Base-by-base conservation (phyloP, 306 rosid species). In the Astragalus membranaceus region DNA sequence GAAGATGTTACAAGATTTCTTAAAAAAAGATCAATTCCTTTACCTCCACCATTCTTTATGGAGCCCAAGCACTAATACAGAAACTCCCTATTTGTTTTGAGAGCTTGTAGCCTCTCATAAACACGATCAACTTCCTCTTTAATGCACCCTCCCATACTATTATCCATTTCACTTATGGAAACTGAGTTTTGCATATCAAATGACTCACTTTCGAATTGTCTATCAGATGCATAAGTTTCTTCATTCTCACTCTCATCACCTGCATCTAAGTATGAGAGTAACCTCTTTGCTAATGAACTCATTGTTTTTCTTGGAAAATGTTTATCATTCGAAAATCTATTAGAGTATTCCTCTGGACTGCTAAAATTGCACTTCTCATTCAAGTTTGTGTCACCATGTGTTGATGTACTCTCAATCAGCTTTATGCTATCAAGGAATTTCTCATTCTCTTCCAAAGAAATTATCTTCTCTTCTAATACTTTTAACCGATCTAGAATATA, bases 101-200 rank as follows among this genome's bases (percentile, higher is more conserved):
- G 92, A 69, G 92, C 92, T 75, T 90, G 90, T 35, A 88, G 56
- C 69, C 94, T 90, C n/a, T n/a, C n/a, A n/a, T n/a, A 88, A 51
- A 90, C 95, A 7, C 75, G 85, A 75, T 83, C 95, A 12, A 90
- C 96, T 63, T 90, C 96, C 69, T 86, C 91, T 69, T 86, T 90
- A 35, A 90, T 78, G 41, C 71, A 66, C 16, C 70, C 81, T 50
- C 75, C 81, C 56, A 70, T 72, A 70, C 69, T 57, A 20, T 20
- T 20, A 39, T 83, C 84, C 70, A 65, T 48, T 76, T 82, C 87
- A 12, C 30, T 26, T 15, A 5, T 51, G 3, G 74, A 57, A 70
- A 13, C 64, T 42, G 72, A 60, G 63, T 49, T 77, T 60, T 75
- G 48, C 83, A 79, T 60, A 12, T 67, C 81, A 72, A 43, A 39